Conservation (phyloP, 768 basidiomycete genomes). For the Trametes cubensis region DNA sequence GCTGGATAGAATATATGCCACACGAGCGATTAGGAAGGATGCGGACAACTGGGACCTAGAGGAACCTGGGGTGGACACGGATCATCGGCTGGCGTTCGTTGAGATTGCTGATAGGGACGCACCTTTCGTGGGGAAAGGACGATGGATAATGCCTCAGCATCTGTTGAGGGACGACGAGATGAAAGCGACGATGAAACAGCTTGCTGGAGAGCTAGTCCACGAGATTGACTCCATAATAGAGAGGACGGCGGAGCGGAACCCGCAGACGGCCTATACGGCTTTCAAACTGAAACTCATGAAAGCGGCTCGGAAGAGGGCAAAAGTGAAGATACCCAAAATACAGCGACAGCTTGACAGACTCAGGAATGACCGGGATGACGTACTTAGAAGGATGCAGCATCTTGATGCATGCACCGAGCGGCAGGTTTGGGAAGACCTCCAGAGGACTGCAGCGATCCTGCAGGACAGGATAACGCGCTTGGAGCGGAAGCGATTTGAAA, state of each 20-base stretch:
- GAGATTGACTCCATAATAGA: background rate
- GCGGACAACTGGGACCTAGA: background rate
- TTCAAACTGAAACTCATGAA: background rate
- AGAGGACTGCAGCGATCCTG: background rate
- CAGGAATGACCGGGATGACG: too few species aligned
- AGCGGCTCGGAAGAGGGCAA: background rate
- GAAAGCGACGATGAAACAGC: background rate
- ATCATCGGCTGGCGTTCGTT: slow-evolving; percentile 8
- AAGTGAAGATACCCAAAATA: background rate
- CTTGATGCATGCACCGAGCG: too few species aligned
- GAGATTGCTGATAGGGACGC: background rate
- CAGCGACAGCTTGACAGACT: background rate
- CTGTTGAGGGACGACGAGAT: background rate
- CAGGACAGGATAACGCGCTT: background rate
- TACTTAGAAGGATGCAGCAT: background rate
- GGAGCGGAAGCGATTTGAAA: background rate
- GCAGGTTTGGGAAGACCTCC: too few species aligned
- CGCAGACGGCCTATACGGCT: background rate
- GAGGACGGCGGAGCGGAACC: background rate
- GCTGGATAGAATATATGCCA: background rate
- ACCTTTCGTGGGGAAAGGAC: slow-evolving; percentile 11
- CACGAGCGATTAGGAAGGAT: background rate
- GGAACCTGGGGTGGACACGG: background rate
- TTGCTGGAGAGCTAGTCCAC: background rate
- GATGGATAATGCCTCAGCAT: slow-evolving; percentile 5